Evolutionary conservation across 805 yeast species (phyloP), one percentile per base, ranked within the genome.

Genomic region (Myxozyma neotropica): DNA sequence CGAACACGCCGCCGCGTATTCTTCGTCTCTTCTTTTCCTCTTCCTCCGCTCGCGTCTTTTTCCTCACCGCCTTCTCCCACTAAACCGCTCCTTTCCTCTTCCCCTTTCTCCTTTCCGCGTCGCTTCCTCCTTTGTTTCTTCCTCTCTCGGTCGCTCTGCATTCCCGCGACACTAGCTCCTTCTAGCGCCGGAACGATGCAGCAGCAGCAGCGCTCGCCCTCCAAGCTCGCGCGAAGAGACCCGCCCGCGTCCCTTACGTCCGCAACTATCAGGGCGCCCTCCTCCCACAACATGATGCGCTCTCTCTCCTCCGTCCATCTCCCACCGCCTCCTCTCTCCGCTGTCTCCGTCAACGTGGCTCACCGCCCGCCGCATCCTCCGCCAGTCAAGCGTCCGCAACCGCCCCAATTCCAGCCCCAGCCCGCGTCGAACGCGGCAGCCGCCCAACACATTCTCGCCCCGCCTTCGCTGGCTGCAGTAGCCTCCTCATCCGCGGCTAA

Each of bases 241-340:
- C 4, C 21, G 43, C 21, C 51, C 42, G 38, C 53, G 21, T 24
- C 59, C 5, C 26, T 54, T 12, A 23, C 58, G 2, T 53, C 58
- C n/a, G 44, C 58, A 7, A 33, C 61, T 17, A 47, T 54, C 21
- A 46, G 59, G 21, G 53, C 64, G 7, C 56, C 64, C 17, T 51
- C 60, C 8, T 36, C 58, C 21, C 50, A 36, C 24, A 62, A 62
- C 47, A 62, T 62, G 42, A 52, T 62, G 61, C 62, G 62, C 39
- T 62, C 66, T 17, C 61, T 62, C 24, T 59, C 66, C 7, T 62
- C 66, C 23, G 66, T 62, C 17, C 62, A 62, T 38, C 65, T 62
- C 12, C 66, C 66, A 33, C 66, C 66, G 39, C 66, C 66, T 27
- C 66, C 66, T 29, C 61, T 60, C 42, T 23, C 61, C 6, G 44